Base-by-base conservation (phyloP, 805 yeast genomes). In the Candida nemodendra region DNA sequence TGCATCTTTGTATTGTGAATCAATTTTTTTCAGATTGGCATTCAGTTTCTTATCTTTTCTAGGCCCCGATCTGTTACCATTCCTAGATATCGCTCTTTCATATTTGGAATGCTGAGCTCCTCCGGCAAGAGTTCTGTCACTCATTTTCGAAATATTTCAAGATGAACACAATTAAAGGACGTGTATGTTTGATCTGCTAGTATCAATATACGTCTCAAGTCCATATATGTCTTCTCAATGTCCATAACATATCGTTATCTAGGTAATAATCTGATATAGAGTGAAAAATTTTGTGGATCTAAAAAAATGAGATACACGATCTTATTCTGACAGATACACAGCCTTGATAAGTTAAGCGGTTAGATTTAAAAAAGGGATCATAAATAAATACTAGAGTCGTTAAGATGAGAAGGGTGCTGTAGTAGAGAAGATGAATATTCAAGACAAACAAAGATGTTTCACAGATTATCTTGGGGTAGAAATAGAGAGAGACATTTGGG, bases 1-100 rank as follows among this genome's bases (percentile, higher is more conserved):
- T 1, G 96, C 95, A 42, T 81, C 84, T 46, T 78, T 74, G 61
- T 84, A 85, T 51, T 82, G 81, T 27, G 72, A 70, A 57, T 91
- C 95, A 25, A 79, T 64, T 50, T 79, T 71, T 48, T 78, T 78
- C 53, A 91, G 57, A 16, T 80, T 80, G 16, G 85, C 79, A 53
- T 76, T 76, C 38, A 84, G 64, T 54, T 76, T 76, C 53, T 71
- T 75, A 56, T 81, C 85, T 50, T 72, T 79, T 27, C 76, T 62
- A 3, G 51, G 27, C 18, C 30, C 33, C 21, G 57, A 49, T 34
- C 51, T 57, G 17, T 36, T 46, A 17, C 51, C 49, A 1, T 43
- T 14, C 9, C 17, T 24, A 5, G 36, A 28, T n/a, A 22, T 7
- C 3, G 29, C 9, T 34, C 53, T 38, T 25, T 48, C 50, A 27